Evolutionary conservation across 345 rosid species (phyloP), one percentile per base, ranked within the genome.

Genomic region (Gossypium raimondii): DNA sequence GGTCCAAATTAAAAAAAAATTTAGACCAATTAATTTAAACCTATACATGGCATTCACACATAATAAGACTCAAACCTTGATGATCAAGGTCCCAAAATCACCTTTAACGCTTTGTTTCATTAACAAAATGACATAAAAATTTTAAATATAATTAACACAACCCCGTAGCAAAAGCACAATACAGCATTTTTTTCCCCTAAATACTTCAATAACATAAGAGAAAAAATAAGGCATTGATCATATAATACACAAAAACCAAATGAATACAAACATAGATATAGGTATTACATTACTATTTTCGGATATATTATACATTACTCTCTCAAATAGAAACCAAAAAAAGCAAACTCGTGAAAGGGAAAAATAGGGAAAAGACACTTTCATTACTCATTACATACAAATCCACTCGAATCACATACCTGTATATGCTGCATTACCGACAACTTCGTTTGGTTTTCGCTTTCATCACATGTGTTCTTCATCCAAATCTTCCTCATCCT

Each of bases 401-500:
- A 18, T 34, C 17, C 58, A 70, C 73, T 50, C 34, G 12, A 48
- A 48, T 14, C 72, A 48, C 16, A 25, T 3, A 24, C 29, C 11
- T 18, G 41, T 5, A 34, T 34, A 58, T 16, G n/a, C 20, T 56
- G 43, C 75, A 41, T 41, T 27, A 58, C 65, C 29, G 22, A 56
- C 9, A 22, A 11, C 66, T 38, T 44, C 10, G 7, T 55, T 41
- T 18, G 11, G 45, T 20, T 17, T 55, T 55, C 2, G 47, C 65
- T 24, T 45, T 44, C 10, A 34, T 73, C 75, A 59, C 25, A 22
- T 12, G 27, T 14, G 67, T 22, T 59, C 67, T 34, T 20, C 64
- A 2, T 20, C 67, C 4, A 44, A 44, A 12, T 59, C 75, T 85
- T 85, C 69, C 22, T 73, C 75, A 1, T 51, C 77, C 52, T 74